Evolutionary conservation across 2,329 filamentous ascomycete species (phyloP).

Genomic region (Cryoendolithus antarcticus): DNA sequence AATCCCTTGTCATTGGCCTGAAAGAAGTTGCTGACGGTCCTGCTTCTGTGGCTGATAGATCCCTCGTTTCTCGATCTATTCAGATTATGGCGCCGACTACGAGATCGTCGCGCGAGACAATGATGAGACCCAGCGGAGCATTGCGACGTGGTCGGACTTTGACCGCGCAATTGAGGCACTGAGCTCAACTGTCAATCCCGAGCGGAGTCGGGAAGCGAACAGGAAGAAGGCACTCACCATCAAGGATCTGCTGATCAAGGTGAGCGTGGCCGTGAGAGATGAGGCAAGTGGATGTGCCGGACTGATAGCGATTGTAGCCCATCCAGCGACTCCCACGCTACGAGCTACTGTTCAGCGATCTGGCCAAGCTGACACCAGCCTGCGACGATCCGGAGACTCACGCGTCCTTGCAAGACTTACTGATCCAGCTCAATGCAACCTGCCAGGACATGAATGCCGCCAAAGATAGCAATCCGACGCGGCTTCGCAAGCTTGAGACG

Average conservation of each 20-base stretch:
- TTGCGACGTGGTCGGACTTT: conserved; percentile 65
- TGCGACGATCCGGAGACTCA: conserved; percentile 76
- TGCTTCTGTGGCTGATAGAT: conserved; percentile 43
- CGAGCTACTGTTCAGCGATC: conserved; percentile 70
- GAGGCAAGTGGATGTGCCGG: not conserved
- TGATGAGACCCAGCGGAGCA: conserved; percentile 52
- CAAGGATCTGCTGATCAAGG: conserved; percentile 82
- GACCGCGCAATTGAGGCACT: conserved; percentile 78
- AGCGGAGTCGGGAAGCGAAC: conserved; percentile 51
- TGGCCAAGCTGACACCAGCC: conserved; percentile 71
- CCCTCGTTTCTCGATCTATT: conserved; percentile 71
- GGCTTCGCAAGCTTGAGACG: conserved; percentile 60
- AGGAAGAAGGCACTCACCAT: conserved; percentile 68
- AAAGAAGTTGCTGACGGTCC: conserved; percentile 31
- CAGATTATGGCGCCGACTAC: conserved; percentile 85
- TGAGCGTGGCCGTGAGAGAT: conserved; percentile 25
- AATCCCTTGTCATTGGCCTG: no score
- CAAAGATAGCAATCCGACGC: conserved; percentile 56
- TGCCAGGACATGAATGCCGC: conserved; percentile 72
- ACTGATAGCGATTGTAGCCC: conserved; percentile 43
- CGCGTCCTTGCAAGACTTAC: conserved; percentile 61
- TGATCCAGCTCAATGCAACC: conserved; percentile 59
- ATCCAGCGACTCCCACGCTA: conserved; percentile 90
- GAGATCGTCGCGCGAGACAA: conserved; percentile 73
- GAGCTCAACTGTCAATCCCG: conserved; percentile 59